A percentile compares a stretch with the other conserved stretches of the same genome.
phyloP scores from a whole-genome alignment of 345 rosid genomes.

The Boechera retrofracta region DNA sequence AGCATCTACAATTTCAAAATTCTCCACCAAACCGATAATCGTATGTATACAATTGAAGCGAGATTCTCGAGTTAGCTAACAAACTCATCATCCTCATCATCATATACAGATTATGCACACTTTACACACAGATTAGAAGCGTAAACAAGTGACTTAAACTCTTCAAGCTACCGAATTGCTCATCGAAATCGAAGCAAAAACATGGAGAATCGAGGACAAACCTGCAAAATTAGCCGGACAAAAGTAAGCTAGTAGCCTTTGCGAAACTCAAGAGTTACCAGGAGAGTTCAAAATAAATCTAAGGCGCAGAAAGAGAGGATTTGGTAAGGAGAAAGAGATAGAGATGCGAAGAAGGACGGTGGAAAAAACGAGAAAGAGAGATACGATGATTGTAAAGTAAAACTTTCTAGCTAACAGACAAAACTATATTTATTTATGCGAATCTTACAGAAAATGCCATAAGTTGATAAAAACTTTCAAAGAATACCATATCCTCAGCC shows the following conservation, averaged over 20 bases:
- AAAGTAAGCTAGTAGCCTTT: background rate
- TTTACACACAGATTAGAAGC: background rate
- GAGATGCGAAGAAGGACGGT: conserved; percentile 33
- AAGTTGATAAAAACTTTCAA: too few species aligned
- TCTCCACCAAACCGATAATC: background rate
- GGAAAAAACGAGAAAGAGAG: background rate
- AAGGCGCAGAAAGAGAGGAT: conserved; percentile 13
- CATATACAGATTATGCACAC: background rate
- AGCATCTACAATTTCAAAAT: background rate
- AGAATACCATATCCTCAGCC: too few species aligned
- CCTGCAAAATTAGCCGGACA: conserved; percentile 25
- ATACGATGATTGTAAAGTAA: conserved; percentile 35
- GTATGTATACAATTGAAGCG: conserved; percentile 1
- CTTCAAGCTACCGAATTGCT: background rate
- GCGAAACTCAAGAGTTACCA: background rate
- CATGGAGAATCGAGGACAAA: conserved; percentile 3
- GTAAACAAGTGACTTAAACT: conserved; percentile 26
- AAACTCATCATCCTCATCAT: conserved; percentile 5
- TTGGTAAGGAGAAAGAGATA: background rate
- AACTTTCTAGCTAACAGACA: conserved; percentile 33
- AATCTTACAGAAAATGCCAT: too few species aligned
- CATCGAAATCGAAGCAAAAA: background rate
- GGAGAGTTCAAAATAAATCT: background rate
- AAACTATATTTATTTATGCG: background rate
- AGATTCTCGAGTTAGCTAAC: conserved; percentile 22